Percentiles rank a stretch among this genome's conserved stretches.
Evolutionary conservation across 1,284 basidiomycete species (phyloP).

Genomic region (Sporisorium sorghi): DNA sequence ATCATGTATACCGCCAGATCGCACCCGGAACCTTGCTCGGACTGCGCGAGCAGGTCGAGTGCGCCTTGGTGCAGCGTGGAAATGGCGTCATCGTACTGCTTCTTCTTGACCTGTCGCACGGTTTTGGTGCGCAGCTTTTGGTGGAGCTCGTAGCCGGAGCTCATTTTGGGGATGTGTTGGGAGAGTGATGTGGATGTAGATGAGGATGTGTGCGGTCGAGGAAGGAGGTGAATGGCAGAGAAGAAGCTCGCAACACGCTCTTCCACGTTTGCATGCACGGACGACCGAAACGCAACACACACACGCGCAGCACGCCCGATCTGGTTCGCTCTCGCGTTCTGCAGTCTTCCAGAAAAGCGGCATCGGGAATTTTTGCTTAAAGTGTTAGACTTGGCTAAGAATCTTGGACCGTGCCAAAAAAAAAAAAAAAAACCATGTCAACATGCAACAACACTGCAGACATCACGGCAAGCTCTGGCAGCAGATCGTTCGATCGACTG

Average conservation of each 20-base stretch:
- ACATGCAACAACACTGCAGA: too few relatives aligned
- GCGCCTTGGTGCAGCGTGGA: constrained; percentile 57
- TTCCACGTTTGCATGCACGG: constrained; percentile 20
- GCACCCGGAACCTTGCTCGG: constrained; percentile 66
- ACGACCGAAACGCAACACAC: constrained; percentile 10
- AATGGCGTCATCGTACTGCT: constrained; percentile 65
- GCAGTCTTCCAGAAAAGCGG: neutral
- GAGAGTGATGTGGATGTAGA: neutral
- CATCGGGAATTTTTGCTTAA: neutral
- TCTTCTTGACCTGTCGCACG: constrained; percentile 66
- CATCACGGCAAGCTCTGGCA: too few relatives aligned
- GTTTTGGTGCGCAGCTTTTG: constrained; percentile 68
- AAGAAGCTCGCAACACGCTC: constrained; percentile 1
- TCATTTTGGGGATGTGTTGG: constrained; percentile 15
- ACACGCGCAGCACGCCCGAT: neutral
- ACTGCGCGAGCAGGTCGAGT: constrained; percentile 53
- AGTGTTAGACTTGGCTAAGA: neutral
- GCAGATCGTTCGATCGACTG: too few relatives aligned
- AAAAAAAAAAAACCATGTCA: too few relatives aligned
- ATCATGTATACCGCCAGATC: constrained; percentile 67
- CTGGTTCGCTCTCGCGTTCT: neutral
- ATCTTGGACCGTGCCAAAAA: too few relatives aligned
- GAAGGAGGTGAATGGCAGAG: neutral
- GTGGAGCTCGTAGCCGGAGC: constrained; percentile 66
- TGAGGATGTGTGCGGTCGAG: neutral